Base-by-base conservation (phyloP, 1,139 yeast species). In the Pichia sorboxylosa region DNA sequence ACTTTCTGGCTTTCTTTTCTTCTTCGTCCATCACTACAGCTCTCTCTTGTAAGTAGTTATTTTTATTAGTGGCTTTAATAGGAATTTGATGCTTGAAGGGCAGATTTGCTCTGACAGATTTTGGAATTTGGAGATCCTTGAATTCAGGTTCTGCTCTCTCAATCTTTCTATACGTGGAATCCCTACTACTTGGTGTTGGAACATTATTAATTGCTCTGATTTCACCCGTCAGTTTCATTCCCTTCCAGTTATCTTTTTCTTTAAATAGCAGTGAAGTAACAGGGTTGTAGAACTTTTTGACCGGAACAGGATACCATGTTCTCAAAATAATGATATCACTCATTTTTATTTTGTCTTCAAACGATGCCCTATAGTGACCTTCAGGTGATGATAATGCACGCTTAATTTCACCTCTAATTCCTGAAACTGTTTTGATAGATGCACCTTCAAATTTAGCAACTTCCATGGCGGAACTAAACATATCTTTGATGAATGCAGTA, bases 391-490 rank as follows among this genome's bases (percentile, higher is more conserved):
- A 72, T 41, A 92, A 64, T 0, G 97, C 98, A 45, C 96, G 69
- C 54, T 92, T 92, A 46, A 92, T 87, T 57, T 92, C 98, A 55
- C 99, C 99, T 48, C 98, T 66, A 39, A 92, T 84, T 36, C 99
- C 98, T 3, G 95, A 83, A 5, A 92, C 98, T 0, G 98, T 90
- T 56, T 87, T 78, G 50, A 92, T 83, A 27, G 87, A 78, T 0
- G 98, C 98, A 37, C 99, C 99, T 62, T 92, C 98, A 52, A 92
- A 92, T 54, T 87, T 83, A 29, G 97, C 97, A 36, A 87, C 95
- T 59, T 92, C 99, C 57, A 92, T 66, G 0, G 94, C 69, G 38
- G 92, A 78, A 18, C 79, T 68, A 55, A 92, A 92, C 99, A 92
- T 92, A 51, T 87, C 97, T 57, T 84, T 87, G 51, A 92, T 77